Evolutionary conservation across 2,329 filamentous ascomycete genomes (phyloP).

Genomic region (Thelonectria rubi): DNA sequence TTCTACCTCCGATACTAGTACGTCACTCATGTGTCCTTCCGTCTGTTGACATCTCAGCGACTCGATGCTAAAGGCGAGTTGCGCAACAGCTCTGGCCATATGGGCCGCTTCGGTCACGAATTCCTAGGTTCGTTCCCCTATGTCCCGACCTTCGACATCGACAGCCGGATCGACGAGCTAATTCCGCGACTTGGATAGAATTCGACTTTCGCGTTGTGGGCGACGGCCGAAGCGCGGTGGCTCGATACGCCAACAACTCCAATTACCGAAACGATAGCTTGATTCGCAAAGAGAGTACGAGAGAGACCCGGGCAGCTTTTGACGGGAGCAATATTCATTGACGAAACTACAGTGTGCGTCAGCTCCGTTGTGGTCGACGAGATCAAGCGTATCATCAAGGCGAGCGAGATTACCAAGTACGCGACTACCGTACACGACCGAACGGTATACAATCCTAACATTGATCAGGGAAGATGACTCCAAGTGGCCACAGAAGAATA

Average conservation of each 20-base stretch:
- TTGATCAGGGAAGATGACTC: conserved; percentile 86
- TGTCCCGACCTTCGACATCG: background rate
- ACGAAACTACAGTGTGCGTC: conserved; percentile 81
- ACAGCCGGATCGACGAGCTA: conserved; percentile 4
- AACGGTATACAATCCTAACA: conserved; percentile 25
- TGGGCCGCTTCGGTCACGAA: conserved; percentile 96
- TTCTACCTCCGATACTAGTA: conserved; percentile 99
- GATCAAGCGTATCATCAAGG: conserved; percentile 96
- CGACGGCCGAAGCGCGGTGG: conserved; percentile 91
- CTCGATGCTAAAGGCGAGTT: conserved; percentile 26
- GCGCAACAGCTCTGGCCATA: conserved; percentile 84
- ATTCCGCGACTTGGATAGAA: conserved; percentile 64
- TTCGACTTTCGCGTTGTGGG: conserved; percentile 95
- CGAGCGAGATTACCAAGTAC: conserved; percentile 97
- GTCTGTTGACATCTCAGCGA: background rate
- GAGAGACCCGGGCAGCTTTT: background rate
- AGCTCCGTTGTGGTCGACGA: conserved; percentile 90
- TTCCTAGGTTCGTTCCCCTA: conserved; percentile 75
- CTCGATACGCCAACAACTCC: conserved; percentile 98
- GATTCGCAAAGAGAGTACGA: conserved; percentile 99
- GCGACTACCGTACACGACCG: conserved; percentile 33
- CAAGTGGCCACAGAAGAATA: conserved; percentile 99
- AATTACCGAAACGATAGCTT: conserved; percentile 99
- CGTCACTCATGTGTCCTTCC: conserved; percentile 44
- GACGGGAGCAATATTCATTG: conserved; percentile 5